These are phyloP conservation scores for Apiospora sp. DNA, from an alignment of 2,329 filamentous ascomycete species.

Conservation along the genomic window DNA sequence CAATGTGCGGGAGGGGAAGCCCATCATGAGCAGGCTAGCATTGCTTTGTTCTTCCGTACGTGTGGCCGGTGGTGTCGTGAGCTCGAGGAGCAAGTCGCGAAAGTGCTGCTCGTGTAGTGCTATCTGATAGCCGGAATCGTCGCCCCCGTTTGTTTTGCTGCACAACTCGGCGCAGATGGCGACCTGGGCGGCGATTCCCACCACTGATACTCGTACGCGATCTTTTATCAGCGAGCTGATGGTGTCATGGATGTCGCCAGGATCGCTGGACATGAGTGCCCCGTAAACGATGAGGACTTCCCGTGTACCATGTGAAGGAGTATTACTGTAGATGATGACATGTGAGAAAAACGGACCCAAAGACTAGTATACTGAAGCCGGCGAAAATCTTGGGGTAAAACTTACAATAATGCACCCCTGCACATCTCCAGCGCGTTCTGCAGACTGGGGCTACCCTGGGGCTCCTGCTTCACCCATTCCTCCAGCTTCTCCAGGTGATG, in stretches of 20 bases:
- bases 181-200: conserved; percentile 90
- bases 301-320: conserved; percentile 90
- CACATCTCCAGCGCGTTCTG: conserved; percentile 98
- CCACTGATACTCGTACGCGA: conserved; percentile 85
- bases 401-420: conserved; percentile 84
- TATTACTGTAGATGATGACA: conserved; percentile 65
- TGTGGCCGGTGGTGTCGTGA: conserved; percentile 89
- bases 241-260: conserved; percentile 93
- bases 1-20: conserved; percentile 88
- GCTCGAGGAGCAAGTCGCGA: conserved; percentile 84
- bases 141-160: conserved; percentile 83
- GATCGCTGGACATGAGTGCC: conserved; percentile 88
- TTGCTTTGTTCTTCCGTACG: conserved; percentile 67
- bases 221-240: conserved; percentile 81
- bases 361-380: background rate
- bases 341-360: conserved; percentile 21
- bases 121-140: conserved; percentile 79
- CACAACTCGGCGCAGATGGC: conserved; percentile 92
- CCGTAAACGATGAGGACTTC: conserved; percentile 94
- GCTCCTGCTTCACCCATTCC: conserved; percentile 69
- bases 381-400: conserved; percentile 27
- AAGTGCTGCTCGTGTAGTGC: conserved; percentile 89
- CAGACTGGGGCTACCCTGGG: conserved; percentile 79
- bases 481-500: conserved; percentile 84
- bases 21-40: conserved; percentile 90